These are phyloP conservation scores for Sisymbrium irio DNA, from an alignment of 345 rosid genomes.

Conservation along the genomic window DNA sequence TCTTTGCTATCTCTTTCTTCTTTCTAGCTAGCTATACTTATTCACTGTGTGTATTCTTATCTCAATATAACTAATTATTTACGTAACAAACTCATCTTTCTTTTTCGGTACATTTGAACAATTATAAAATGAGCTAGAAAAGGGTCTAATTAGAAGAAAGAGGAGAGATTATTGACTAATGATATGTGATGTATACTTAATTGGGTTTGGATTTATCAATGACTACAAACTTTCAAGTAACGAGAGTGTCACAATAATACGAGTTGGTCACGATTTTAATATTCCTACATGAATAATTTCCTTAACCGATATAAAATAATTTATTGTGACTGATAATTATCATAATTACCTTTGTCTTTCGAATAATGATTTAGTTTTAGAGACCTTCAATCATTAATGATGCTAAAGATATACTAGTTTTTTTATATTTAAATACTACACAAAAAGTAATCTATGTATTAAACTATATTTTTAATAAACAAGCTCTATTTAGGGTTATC, in stretches of 20 bases:
- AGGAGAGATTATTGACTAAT: slow-evolving; percentile 31
- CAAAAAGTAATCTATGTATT: background rate
- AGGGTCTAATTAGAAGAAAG: slow-evolving; percentile 11
- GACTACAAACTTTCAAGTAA: slow-evolving; percentile 36
- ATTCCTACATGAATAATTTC: slow-evolving; percentile 28
- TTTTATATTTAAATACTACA: no score
- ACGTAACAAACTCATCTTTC: slow-evolving; percentile 3
- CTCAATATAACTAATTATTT: background rate
- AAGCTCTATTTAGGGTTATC: background rate
- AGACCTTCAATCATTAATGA: slow-evolving; percentile 20
- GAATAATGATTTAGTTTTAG: background rate
- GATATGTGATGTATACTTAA: slow-evolving; percentile 25
- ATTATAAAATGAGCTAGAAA: slow-evolving; percentile 7
- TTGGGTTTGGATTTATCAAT: slow-evolving; percentile 25
- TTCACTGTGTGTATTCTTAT: background rate
- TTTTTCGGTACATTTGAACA: background rate
- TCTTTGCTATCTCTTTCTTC: background rate
- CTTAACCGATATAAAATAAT: slow-evolving; percentile 7
- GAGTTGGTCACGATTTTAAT: slow-evolving; percentile 19
- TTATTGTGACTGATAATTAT: background rate
- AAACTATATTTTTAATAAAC: background rate
- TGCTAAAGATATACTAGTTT: background rate
- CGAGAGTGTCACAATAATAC: slow-evolving; percentile 26
- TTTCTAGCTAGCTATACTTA: background rate
- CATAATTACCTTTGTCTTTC: background rate